These are phyloP conservation scores for Forsythia suspensa DNA, from an alignment of 257 asterid species.

Conservation along the genomic window DNA sequence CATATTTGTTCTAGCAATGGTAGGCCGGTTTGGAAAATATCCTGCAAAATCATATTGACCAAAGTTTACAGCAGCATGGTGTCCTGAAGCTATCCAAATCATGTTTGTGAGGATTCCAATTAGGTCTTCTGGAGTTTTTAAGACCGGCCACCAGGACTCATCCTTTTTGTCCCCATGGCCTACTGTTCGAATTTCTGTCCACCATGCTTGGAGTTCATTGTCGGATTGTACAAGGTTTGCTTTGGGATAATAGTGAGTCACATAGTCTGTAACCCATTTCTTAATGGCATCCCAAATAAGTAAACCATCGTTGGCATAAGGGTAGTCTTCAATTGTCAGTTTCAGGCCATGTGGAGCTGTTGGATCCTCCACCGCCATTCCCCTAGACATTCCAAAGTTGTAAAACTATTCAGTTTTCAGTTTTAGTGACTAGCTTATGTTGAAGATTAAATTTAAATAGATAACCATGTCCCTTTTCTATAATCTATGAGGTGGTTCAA, in stretches of 20 bases:
- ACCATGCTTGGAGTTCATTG: constrained; percentile 73
- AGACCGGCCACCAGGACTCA: constrained; percentile 71
- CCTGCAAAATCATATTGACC: constrained; percentile 69
- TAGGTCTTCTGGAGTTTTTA: constrained; percentile 44
- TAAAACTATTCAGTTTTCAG: neutral
- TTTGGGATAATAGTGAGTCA: constrained; percentile 49
- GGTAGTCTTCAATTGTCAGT: constrained; percentile 75
- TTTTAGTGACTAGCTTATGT: neutral
- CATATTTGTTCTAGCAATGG: constrained; percentile 56
- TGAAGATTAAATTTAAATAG: neutral
- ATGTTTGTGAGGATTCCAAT: constrained; percentile 58
- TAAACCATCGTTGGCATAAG: constrained; percentile 80
- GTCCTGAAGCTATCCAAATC: constrained; percentile 73
- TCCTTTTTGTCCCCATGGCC: constrained; percentile 68
- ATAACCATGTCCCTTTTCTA: neutral
- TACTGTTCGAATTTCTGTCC: constrained; percentile 62
- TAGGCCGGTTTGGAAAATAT: constrained; percentile 74
- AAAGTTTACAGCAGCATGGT: constrained; percentile 83
- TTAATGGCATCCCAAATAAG: constrained; percentile 72
- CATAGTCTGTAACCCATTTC: constrained; percentile 70
- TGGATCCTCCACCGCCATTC: constrained; percentile 81
- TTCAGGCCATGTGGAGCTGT: constrained; percentile 66
- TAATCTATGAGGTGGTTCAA: neutral
- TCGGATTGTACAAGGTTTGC: constrained; percentile 38
- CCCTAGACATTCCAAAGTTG: constrained; percentile 36